A percentile compares a stretch with the other conserved stretches of the same genome.
These are phyloP conservation scores for Cystoderma amianthinum DNA, from an alignment of 768 basidiomycete species.

Conservation along the genomic window DNA sequence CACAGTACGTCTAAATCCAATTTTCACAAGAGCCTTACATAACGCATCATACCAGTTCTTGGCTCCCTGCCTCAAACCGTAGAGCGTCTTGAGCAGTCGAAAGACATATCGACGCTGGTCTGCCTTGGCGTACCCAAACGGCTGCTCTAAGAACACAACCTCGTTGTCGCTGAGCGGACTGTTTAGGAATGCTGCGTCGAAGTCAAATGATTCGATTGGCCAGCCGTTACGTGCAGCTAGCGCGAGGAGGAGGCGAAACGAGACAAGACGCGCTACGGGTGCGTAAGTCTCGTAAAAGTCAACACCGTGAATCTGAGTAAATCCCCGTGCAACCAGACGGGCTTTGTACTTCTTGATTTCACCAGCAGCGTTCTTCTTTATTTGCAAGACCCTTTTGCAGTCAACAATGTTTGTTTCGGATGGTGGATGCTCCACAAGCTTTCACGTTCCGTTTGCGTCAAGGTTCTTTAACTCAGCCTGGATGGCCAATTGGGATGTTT, in stretches of 20 bases:
- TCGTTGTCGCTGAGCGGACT: conserved; percentile 9
- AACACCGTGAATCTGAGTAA: conserved; percentile 27
- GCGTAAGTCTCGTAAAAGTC: conserved; percentile 24
- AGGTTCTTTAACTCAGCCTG: conserved; percentile 8
- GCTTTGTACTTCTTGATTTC: conserved; percentile 20
- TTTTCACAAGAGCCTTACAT: background rate
- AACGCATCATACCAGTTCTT: background rate
- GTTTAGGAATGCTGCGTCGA: conserved; percentile 18
- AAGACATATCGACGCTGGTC: background rate
- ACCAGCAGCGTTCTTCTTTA: conserved; percentile 11
- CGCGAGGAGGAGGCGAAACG: conserved; percentile 16
- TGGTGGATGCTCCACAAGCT: conserved; percentile 4
- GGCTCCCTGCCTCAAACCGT: background rate
- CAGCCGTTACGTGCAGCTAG: conserved; percentile 21
- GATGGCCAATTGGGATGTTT: conserved; percentile 10
- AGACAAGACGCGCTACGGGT: conserved; percentile 14
- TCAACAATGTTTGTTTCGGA: conserved; percentile 4
- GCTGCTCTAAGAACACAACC: conserved; percentile 20
- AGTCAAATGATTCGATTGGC: conserved; percentile 27
- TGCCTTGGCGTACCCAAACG: conserved; percentile 6
- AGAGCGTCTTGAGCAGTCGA: background rate
- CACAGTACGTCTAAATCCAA: too few relatives aligned
- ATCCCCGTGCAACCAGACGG: conserved; percentile 21
- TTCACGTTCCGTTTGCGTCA: conserved; percentile 8
- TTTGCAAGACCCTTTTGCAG: conserved; percentile 7